phyloP scores from a whole-genome alignment of 2,329 filamentous ascomycete genomes.

The Calonectria multiphialidica region DNA sequence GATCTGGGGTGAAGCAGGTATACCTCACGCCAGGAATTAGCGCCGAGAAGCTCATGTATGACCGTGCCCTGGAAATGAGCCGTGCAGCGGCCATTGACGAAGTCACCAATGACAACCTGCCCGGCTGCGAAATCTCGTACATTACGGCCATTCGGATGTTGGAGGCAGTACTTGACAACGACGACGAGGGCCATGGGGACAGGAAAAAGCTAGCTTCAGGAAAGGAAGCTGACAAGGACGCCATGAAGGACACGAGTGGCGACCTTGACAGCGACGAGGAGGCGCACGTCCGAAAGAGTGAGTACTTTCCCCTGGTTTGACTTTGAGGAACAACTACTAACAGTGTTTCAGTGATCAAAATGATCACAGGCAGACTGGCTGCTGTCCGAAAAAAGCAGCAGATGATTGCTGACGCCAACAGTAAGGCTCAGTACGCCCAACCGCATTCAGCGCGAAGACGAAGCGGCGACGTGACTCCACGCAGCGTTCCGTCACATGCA shows the following conservation, averaged over 20 bases:
- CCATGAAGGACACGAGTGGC: slow-evolving; percentile 48
- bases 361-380: slow-evolving; percentile 69
- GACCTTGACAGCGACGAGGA: slow-evolving; percentile 77
- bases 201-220: slow-evolving; percentile 50
- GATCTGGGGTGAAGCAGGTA: slow-evolving; percentile 81
- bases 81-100: slow-evolving; percentile 94
- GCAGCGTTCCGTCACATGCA: slow-evolving; percentile 63
- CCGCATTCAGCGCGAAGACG: slow-evolving; percentile 59
- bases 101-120: slow-evolving; percentile 89
- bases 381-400: slow-evolving; percentile 71
- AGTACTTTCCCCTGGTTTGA: slow-evolving; percentile 45
- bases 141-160: slow-evolving; percentile 94
- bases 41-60: slow-evolving; percentile 98
- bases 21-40: slow-evolving; percentile 89
- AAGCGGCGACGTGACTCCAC: slow-evolving; percentile 68
- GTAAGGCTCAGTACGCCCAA: slow-evolving; percentile 59
- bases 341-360: slow-evolving; percentile 66
- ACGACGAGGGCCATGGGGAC: slow-evolving; percentile 65
- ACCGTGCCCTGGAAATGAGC: slow-evolving; percentile 97
- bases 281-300: slow-evolving; percentile 79
- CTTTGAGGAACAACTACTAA: slow-evolving; percentile 40
- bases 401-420: slow-evolving; percentile 69
- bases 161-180: slow-evolving; percentile 91
- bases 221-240: slow-evolving; percentile 56
- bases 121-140: slow-evolving; percentile 92